These are phyloP conservation scores for Aspergillus sp. DNA, from an alignment of 2,329 filamentous ascomycete species.

Conservation along the genomic window DNA sequence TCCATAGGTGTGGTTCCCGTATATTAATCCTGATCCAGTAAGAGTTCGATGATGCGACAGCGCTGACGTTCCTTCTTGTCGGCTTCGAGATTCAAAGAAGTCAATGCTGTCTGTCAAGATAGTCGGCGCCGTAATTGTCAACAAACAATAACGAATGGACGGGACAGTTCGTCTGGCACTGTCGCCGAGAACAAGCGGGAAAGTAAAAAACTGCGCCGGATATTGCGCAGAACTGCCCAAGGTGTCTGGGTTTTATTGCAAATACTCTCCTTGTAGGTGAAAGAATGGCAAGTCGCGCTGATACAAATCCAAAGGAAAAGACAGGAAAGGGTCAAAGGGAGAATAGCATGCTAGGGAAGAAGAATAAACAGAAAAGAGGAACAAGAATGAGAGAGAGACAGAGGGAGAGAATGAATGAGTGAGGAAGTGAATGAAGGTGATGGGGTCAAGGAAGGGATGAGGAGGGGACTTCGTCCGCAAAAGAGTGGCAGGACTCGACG, in stretches of 20 bases:
- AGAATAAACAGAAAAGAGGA: slow-evolving; percentile 4
- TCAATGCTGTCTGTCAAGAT: neutral
- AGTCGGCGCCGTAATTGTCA: neutral
- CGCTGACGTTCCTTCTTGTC: neutral
- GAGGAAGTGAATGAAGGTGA: slow-evolving; percentile 1
- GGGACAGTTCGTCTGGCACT: neutral
- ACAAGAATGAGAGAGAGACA: slow-evolving; percentile 9
- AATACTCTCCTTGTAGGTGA: neutral
- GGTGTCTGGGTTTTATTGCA: neutral
- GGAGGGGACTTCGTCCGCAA: neutral
- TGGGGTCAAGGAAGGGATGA: slow-evolving; percentile 11
- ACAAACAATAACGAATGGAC: neutral
- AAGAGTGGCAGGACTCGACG: slow-evolving; percentile 1
- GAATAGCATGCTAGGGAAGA: slow-evolving; percentile 1
- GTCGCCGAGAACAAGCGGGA: neutral
- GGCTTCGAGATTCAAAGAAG: neutral
- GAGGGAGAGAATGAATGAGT: neutral
- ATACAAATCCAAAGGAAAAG: neutral
- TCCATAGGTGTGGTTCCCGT: neutral
- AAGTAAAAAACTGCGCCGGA: neutral
- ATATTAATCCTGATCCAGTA: neutral
- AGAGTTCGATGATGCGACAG: neutral
- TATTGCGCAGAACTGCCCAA: neutral
- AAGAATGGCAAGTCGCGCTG: neutral
- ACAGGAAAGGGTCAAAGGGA: neutral